Percentiles rank a stretch among this genome's conserved stretches.
Evolutionary conservation across 768 basidiomycete species (phyloP).

Genomic region (Leccinum incarnatum): DNA sequence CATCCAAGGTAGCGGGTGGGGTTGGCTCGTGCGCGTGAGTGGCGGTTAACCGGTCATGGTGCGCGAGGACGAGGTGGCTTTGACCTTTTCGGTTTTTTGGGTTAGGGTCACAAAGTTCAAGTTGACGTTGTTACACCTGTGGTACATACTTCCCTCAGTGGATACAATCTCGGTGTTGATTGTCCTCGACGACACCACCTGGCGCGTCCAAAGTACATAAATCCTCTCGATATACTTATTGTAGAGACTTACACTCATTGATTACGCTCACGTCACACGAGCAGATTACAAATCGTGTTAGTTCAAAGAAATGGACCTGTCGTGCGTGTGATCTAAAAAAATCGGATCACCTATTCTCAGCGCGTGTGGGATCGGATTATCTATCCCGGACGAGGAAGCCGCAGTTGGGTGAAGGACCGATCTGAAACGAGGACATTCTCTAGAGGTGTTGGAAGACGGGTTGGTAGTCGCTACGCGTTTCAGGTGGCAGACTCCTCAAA

Average conservation of each 20-base stretch:
- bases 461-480: not conserved
- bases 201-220: not conserved
- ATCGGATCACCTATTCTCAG: not conserved
- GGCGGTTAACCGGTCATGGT: not conserved
- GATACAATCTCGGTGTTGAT: not conserved
- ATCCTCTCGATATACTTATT: not conserved
- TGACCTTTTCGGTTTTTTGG: not conserved
- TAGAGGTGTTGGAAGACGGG: not conserved
- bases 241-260: not conserved
- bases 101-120: slow-evolving; percentile 44
- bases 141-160: no score
- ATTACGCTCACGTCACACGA: not conserved
- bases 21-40: slow-evolving; percentile 73
- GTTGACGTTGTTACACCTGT: no score
- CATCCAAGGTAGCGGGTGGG: slow-evolving; percentile 98
- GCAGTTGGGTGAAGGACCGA: no score
- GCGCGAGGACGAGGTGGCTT: not conserved
- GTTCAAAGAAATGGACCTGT: no score
- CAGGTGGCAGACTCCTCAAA: not conserved
- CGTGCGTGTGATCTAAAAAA: not conserved
- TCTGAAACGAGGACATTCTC: not conserved
- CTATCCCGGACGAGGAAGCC: not conserved
- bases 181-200: not conserved
- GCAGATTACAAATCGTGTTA: no score
- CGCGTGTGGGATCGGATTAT: not conserved